Evolutionary conservation across 352 stramenopile genomes (phyloP).

Genomic region (Pythium rhizo-oryzae): DNA sequence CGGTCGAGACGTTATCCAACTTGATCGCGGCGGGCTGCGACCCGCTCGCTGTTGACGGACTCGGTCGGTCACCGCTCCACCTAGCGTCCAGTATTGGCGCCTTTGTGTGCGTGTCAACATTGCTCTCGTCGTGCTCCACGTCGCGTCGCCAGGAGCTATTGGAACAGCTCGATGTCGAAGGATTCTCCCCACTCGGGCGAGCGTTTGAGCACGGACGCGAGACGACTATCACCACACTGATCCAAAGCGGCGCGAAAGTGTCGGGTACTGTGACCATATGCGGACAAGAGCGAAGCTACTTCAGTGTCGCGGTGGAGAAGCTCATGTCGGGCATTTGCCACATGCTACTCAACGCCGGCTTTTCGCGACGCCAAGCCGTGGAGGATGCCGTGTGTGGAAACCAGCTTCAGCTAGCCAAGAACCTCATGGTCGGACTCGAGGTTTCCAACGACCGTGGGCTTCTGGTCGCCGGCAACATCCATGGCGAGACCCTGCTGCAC

Average conservation of each 20-base stretch:
- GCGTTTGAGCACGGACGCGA: slow-evolving; percentile 61
- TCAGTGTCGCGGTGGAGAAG: slow-evolving; percentile 69
- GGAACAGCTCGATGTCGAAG: slow-evolving; percentile 37
- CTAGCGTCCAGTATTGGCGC: slow-evolving; percentile 64
- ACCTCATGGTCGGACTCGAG: slow-evolving; percentile 58
- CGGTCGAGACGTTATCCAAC: slow-evolving; percentile 75
- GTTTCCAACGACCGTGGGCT: slow-evolving; percentile 43
- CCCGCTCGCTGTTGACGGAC: slow-evolving; percentile 36
- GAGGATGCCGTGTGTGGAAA: slow-evolving; percentile 61
- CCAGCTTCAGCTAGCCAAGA: slow-evolving; percentile 66
- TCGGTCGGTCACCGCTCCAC: slow-evolving; percentile 62
- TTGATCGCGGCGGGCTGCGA: slow-evolving; percentile 50
- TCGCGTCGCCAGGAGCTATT: slow-evolving; percentile 16
- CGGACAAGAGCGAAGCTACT: slow-evolving; percentile 52
- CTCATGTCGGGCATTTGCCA: slow-evolving; percentile 71
- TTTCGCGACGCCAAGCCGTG: slow-evolving; percentile 67
- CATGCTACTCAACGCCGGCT: slow-evolving; percentile 70
- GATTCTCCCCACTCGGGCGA: slow-evolving; percentile 53
- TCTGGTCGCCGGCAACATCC: slow-evolving; percentile 39
- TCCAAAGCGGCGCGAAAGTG: slow-evolving; percentile 48
- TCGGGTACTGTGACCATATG: slow-evolving; percentile 4
- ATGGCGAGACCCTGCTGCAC: slow-evolving; percentile 57
- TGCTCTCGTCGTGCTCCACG: slow-evolving; percentile 34
- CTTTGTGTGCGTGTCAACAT: slow-evolving; percentile 66
- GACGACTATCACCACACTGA: slow-evolving; percentile 69